Evolutionary conservation across 495 filamentous ascomycete genomes (phyloP).

Genomic region (Hypoxylon intermedium): DNA sequence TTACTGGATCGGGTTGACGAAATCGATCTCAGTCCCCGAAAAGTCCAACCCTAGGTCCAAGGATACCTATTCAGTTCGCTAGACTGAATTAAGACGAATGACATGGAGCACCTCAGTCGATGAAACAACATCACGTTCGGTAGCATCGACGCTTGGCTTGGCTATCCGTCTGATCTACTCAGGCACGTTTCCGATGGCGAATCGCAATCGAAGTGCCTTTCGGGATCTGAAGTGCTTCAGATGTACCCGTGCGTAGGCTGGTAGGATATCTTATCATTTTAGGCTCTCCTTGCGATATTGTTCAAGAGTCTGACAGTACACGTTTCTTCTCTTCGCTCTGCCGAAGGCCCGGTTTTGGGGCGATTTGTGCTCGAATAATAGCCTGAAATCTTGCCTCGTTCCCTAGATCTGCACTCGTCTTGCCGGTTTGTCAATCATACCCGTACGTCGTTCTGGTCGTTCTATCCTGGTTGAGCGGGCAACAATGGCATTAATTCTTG

Average conservation of each 20-base stretch:
- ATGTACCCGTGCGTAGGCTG: constrained; percentile 4
- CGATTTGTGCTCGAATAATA: constrained; percentile 6
- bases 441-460: no score
- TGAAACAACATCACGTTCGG: constrained; percentile 18
- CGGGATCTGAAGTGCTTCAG: constrained; percentile 23
- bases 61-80: not conserved
- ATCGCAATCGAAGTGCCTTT: constrained; percentile 16
- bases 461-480: constrained; percentile 22
- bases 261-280: constrained; percentile 3
- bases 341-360: constrained; percentile 14
- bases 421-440: not conserved
- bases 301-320: constrained; percentile 9
- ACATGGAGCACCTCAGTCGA: constrained; percentile 12
- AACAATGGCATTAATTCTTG: constrained; percentile 9
- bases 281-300: constrained; percentile 9
- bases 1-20: constrained; percentile 16
- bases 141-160: constrained; percentile 1
- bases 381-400: constrained; percentile 26
- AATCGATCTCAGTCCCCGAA: constrained; percentile 15
- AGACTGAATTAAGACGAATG: constrained; percentile 17
- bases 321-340: constrained; percentile 25
- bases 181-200: constrained; percentile 25
- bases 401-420: not conserved
- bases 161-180: constrained; percentile 17
- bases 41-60: constrained; percentile 3